Evolutionary conservation across 148 eudicot species (phyloP), one percentile per base, ranked within the genome.

Genomic region (Polygonum maritimum): DNA sequence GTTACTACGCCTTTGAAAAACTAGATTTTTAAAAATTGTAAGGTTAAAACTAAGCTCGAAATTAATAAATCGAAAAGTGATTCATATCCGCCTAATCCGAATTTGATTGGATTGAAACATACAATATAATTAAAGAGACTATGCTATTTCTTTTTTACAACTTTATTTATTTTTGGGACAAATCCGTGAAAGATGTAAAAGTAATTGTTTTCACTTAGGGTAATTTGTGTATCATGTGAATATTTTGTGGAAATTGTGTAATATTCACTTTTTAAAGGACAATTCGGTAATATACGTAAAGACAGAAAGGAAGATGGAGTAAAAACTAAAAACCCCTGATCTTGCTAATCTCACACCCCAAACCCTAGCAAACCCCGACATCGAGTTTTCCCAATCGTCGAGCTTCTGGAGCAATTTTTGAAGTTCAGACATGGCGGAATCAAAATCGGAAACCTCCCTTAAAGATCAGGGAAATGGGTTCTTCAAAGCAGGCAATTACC

Each of bases 391-490:
- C 31, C 9, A 38, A 14, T 39, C 41, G 63, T 38, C 39, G 60
- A 55, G 33, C 58, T 19, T 12, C 33, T 16, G 7, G 65, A 54
- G 35, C 76, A 74, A 7, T 44, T 62, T 16, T 4, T 49, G 16
- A 52, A 55, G 48, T 60, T 18, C n/a, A 4, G 77, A 79, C 77
- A 89, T 89, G 97, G 94, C 84, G 80, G 89, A 81, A 78, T 78
- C 88, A 54, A 79, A 40, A 74, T 78, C 71, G 18, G 85, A 76
- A 76, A 51, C 47, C 5, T 84, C 91, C 4, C 80, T 94, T 39
- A 94, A 94, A 82, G 97, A 92, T 76, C 83, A 94, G 70, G 98
- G 98, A 54, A 94, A 94, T 78, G 87, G 82, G 9, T 89, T 86
- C 73, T 94, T 94, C 86, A 94, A 94, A 89, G 86, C 91, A 65